Evolutionary conservation across 805 yeast species (phyloP).

Genomic region (Kazachstania psychrophila): DNA sequence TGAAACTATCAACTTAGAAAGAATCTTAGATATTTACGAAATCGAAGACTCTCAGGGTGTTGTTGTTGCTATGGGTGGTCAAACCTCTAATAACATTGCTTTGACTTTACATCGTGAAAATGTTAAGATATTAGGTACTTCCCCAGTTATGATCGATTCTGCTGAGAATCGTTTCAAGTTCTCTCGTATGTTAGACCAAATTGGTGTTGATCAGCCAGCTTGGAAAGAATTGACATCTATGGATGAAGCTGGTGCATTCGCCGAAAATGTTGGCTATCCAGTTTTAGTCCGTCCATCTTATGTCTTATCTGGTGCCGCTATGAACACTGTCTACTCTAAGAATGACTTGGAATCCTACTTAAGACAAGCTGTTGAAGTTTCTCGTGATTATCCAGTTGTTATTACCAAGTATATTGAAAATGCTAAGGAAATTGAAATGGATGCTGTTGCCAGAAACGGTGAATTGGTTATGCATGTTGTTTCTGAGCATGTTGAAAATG

Average conservation of each 20-base stretch:
- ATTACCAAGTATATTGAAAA: slow-evolving; percentile 93
- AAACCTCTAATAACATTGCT: slow-evolving; percentile 94
- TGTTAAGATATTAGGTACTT: slow-evolving; percentile 91
- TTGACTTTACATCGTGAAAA: slow-evolving; percentile 85
- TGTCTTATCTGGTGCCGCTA: slow-evolving; percentile 96
- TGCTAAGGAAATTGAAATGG: slow-evolving; percentile 98
- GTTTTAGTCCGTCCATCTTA: slow-evolving; percentile 96
- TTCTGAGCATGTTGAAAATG: slow-evolving; percentile 97
- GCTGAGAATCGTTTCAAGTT: slow-evolving; percentile 98
- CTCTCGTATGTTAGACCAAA: slow-evolving; percentile 91
- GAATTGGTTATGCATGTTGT: slow-evolving; percentile 93
- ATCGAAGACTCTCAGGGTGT: slow-evolving; percentile 86
- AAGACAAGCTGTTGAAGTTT: slow-evolving; percentile 92
- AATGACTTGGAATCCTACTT: slow-evolving; percentile 82
- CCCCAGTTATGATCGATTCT: slow-evolving; percentile 96
- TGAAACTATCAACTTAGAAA: slow-evolving; percentile 88
- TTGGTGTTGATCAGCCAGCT: slow-evolving; percentile 97
- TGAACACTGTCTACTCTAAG: slow-evolving; percentile 89
- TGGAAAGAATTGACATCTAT: slow-evolving; percentile 96
- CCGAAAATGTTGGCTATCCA: slow-evolving; percentile 85
- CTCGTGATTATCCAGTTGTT: slow-evolving; percentile 96
- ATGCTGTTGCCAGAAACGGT: slow-evolving; percentile 95
- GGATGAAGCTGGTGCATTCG: slow-evolving; percentile 86
- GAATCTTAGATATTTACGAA: slow-evolving; percentile 91
- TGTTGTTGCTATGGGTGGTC: slow-evolving; percentile 97